phyloP scores from a whole-genome alignment of 2,329 filamentous ascomycete genomes.

The Magnaporthales sp. region DNA sequence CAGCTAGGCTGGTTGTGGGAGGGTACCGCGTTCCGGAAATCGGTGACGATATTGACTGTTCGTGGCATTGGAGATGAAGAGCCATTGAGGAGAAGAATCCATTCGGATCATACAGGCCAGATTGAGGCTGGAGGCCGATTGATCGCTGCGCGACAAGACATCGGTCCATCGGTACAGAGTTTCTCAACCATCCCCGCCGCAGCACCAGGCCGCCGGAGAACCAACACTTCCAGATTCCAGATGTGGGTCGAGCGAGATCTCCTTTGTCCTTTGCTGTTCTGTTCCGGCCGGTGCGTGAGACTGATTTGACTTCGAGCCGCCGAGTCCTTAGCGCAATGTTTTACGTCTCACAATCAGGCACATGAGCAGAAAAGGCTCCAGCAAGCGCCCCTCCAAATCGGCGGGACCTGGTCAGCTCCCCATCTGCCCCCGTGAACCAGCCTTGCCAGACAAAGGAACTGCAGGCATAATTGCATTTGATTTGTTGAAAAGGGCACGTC shows the following conservation, averaged over 20 bases:
- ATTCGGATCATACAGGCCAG: not conserved
- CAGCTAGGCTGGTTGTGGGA: not conserved
- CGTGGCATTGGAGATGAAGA: not conserved
- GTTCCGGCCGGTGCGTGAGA: not conserved
- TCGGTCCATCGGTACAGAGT: not conserved
- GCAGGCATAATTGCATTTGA: not conserved
- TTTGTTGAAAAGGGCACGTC: not conserved
- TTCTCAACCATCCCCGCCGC: not conserved
- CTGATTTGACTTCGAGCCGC: constrained; percentile 23
- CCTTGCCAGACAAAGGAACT: not conserved
- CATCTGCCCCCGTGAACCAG: not conserved
- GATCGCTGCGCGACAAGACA: not conserved
- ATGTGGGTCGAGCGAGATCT: not conserved
- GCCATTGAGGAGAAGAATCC: not conserved
- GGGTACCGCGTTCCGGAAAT: not conserved
- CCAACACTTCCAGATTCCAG: not conserved
- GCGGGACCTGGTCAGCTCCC: constrained; percentile 21
- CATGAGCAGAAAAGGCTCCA: constrained; percentile 29
- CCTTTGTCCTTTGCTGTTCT: not conserved
- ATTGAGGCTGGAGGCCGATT: not conserved
- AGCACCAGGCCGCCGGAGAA: not conserved
- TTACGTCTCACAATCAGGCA: constrained; percentile 34
- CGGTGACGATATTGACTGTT: not conserved
- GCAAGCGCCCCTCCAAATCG: constrained; percentile 20
- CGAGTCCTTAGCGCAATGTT: constrained; percentile 28